These are phyloP conservation scores for Termitomyces heimii DNA, from an alignment of 768 basidiomycete species.

Conservation along the genomic window DNA sequence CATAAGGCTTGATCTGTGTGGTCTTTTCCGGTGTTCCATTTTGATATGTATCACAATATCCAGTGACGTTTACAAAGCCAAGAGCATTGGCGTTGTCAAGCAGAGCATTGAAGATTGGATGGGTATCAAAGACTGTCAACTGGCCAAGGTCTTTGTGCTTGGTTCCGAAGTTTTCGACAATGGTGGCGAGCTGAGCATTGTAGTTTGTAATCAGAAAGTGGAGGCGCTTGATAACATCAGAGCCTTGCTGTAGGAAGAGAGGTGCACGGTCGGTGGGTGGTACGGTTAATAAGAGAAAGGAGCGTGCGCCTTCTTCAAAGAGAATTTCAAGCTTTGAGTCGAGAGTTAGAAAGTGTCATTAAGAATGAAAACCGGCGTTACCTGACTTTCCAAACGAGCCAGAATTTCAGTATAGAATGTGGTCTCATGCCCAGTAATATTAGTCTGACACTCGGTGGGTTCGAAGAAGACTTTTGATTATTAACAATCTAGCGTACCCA, in stretches of 20 bases:
- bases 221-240: conserved; percentile 28
- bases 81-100: conserved; percentile 46
- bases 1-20: conserved; percentile 53
- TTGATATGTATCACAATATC: conserved; percentile 53
- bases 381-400: conserved; percentile 27
- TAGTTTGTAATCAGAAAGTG: conserved; percentile 36
- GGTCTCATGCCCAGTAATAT: conserved; percentile 25
- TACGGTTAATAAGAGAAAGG: conserved; percentile 59
- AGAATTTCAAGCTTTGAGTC: conserved; percentile 38
- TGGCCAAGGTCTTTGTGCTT: conserved; percentile 37
- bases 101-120: conserved; percentile 52
- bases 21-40: conserved; percentile 47
- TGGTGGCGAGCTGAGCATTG: conserved; percentile 39
- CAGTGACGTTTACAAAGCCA: conserved; percentile 54
- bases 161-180: conserved; percentile 34
- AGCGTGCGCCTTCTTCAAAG: conserved; percentile 43
- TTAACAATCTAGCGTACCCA: conserved; percentile 30
- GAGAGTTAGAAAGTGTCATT: background rate
- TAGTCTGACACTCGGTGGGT: conserved; percentile 18
- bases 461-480: background rate
- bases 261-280: conserved; percentile 55
- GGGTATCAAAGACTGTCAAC: conserved; percentile 48
- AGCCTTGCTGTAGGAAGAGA: conserved; percentile 34
- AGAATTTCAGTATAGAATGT: conserved; percentile 29
- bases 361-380: conserved; percentile 6